phyloP scores from a whole-genome alignment of 108 stramenopile genomes.

The Bacterosira constricta region DNA sequence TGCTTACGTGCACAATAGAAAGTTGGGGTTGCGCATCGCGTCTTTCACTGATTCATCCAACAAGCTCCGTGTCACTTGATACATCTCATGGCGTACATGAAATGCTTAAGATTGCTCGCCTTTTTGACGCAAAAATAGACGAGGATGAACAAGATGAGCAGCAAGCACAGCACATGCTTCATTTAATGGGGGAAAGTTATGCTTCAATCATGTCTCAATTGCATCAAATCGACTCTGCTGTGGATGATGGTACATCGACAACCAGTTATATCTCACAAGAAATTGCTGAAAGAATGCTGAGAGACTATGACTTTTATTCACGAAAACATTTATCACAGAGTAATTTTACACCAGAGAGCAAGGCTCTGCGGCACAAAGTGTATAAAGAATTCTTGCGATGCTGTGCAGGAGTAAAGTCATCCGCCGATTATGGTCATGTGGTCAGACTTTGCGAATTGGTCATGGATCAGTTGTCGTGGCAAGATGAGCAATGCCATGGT shows the following conservation, averaged over 20 bases:
- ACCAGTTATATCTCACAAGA: slow-evolving; percentile 15
- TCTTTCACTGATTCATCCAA: slow-evolving; percentile 4
- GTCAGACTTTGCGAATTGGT: slow-evolving; percentile 38
- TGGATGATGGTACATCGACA: not conserved
- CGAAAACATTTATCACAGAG: slow-evolving; percentile 1
- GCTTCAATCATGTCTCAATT: slow-evolving; percentile 22
- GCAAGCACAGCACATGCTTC: not conserved
- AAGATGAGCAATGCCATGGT: slow-evolving; percentile 1
- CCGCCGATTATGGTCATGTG: slow-evolving; percentile 37
- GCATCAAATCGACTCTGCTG: slow-evolving; percentile 30
- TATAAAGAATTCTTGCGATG: slow-evolving; percentile 39
- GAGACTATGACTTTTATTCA: slow-evolving; percentile 24
- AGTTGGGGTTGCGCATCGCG: slow-evolving; percentile 33
- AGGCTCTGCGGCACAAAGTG: slow-evolving; percentile 9
- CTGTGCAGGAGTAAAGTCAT: slow-evolving; percentile 23
- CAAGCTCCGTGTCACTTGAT: not conserved
- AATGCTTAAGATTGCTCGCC: slow-evolving; percentile 15
- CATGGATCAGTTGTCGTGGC: slow-evolving; percentile 41
- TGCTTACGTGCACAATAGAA: slow-evolving; percentile 19
- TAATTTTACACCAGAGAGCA: slow-evolving; percentile 8
- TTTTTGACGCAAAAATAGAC: not conserved
- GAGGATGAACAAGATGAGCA: not conserved
- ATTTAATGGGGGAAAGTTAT: slow-evolving; percentile 25
- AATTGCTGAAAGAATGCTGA: slow-evolving; percentile 39
- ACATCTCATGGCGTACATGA: slow-evolving; percentile 28